phyloP scores from a whole-genome alignment of 2,329 filamentous ascomycete species.

The Fusarium succisae region DNA sequence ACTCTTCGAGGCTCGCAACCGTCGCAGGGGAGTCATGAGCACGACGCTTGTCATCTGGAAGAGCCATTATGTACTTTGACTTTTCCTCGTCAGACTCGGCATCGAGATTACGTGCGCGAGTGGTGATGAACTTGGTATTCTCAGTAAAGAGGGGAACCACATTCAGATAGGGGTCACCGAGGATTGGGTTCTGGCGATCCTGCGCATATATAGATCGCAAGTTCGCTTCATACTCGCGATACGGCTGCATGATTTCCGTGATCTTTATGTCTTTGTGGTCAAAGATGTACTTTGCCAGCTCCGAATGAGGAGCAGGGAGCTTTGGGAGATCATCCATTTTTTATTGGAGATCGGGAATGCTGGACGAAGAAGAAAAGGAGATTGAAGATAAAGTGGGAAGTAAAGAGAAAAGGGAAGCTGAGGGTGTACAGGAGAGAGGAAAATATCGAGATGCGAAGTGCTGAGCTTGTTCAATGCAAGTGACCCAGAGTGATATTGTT shows the following conservation, averaged over 20 bases:
- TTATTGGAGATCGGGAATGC: constrained; percentile 25
- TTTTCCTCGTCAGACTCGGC: constrained; percentile 68
- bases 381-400: background rate
- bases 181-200: constrained; percentile 65
- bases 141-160: constrained; percentile 72
- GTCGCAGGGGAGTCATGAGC: constrained; percentile 71
- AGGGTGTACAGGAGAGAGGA: background rate
- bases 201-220: constrained; percentile 76
- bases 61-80: constrained; percentile 74
- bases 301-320: constrained; percentile 57
- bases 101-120: constrained; percentile 68
- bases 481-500: background rate
- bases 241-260: constrained; percentile 69
- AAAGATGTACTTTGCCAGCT: constrained; percentile 63
- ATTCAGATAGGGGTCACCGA: constrained; percentile 68
- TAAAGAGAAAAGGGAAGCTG: background rate
- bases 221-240: constrained; percentile 72
- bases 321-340: constrained; percentile 51
- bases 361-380: background rate
- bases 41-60: constrained; percentile 70
- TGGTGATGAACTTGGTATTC: constrained; percentile 65
- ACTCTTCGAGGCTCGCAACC: constrained; percentile 73
- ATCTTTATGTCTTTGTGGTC: constrained; percentile 64
- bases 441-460: background rate
- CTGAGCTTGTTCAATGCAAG: background rate